Evolutionary conservation across 1,284 basidiomycete species (phyloP).

Genomic region (Sutorius eximius): DNA sequence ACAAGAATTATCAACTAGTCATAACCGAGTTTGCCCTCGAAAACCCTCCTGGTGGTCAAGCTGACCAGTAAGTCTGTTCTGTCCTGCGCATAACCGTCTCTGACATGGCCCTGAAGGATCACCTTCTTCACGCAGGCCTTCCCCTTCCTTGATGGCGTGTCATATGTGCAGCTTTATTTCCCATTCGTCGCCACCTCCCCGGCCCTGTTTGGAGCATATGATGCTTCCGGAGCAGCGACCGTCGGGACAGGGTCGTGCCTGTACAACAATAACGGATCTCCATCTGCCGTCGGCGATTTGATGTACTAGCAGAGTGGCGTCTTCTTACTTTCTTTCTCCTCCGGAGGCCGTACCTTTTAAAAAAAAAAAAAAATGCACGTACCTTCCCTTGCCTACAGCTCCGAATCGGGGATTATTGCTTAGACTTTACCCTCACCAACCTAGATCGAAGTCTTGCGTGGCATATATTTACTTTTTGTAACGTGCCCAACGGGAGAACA

Average conservation of each 20-base stretch:
- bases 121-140: constrained; percentile 36
- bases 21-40: constrained; percentile 35
- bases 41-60: constrained; percentile 35
- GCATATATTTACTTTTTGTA: not conserved
- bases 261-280: constrained; percentile 26
- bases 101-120: constrained; percentile 23
- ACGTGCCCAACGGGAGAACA: not conserved
- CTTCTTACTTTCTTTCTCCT: not conserved
- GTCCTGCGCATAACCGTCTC: not conserved
- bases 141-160: constrained; percentile 29
- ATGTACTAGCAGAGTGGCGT: constrained; percentile 16
- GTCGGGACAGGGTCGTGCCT: constrained; percentile 33
- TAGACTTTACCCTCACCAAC: not conserved
- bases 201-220: constrained; percentile 20
- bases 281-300: constrained; percentile 25
- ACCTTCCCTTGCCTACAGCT: not conserved
- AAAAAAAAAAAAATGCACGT: not conserved
- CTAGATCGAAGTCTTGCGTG: not conserved
- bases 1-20: constrained; percentile 23
- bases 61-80: constrained; percentile 31
- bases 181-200: constrained; percentile 37
- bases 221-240: constrained; percentile 8
- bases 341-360: no score
- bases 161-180: constrained; percentile 37
- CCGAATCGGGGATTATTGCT: not conserved